phyloP scores from a whole-genome alignment of 768 basidiomycete species.

The Cystofilobasidium ferigula region DNA sequence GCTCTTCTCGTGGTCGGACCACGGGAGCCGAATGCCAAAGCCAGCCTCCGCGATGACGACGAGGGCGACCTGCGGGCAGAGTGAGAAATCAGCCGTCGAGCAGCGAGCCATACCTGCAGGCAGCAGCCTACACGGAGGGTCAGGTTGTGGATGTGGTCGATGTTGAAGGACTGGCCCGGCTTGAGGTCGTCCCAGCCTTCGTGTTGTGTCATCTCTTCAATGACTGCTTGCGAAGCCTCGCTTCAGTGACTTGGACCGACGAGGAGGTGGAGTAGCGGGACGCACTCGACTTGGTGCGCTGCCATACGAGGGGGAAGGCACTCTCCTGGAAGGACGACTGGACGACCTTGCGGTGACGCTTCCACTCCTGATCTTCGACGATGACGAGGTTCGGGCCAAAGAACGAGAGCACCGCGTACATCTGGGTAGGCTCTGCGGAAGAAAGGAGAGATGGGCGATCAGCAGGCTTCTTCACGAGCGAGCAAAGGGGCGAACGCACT shows the following conservation, averaged over 20 bases:
- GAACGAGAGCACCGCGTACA: slow-evolving; percentile 29
- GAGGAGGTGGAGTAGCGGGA: no score
- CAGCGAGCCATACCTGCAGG: background rate
- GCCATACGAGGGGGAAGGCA: slow-evolving; percentile 44
- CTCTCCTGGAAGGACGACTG: slow-evolving; percentile 44
- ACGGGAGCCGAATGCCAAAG: slow-evolving; percentile 33
- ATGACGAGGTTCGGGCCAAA: slow-evolving; percentile 47
- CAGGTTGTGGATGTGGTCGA: slow-evolving; percentile 26
- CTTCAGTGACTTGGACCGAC: no score
- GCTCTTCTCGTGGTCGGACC: slow-evolving; percentile 24
- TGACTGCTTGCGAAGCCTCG: no score
- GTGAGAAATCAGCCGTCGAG: slow-evolving; percentile 16
- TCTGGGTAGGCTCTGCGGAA: slow-evolving; percentile 17
- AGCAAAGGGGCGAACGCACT: background rate
- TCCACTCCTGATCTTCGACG: slow-evolving; percentile 44
- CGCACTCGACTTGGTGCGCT: slow-evolving; percentile 32
- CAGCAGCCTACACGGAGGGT: slow-evolving; percentile 20
- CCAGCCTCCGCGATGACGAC: slow-evolving; percentile 34
- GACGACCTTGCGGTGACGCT: slow-evolving; percentile 44
- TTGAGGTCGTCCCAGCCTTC: slow-evolving; percentile 36
- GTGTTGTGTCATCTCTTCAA: slow-evolving; percentile 40
- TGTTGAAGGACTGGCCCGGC: background rate
- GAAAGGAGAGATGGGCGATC: background rate
- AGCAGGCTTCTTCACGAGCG: background rate
- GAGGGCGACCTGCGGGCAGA: slow-evolving; percentile 27